Evolutionary conservation across 345 rosid genomes (phyloP).

Genomic region (Salix dunnii): DNA sequence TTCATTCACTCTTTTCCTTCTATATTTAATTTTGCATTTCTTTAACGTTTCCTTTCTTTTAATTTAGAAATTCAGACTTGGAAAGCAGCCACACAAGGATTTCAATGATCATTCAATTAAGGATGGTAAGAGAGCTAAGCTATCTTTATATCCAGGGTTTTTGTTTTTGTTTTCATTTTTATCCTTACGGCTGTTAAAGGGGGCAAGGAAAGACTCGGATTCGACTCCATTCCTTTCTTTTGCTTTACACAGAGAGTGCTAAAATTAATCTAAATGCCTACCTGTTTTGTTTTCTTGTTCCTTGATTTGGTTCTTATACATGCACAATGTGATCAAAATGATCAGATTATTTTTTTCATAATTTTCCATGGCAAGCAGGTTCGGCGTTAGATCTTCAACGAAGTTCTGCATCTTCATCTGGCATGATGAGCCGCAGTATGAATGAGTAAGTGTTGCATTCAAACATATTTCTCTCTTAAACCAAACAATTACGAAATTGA

Average conservation of each 20-base stretch:
- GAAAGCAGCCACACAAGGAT: constrained; percentile 99
- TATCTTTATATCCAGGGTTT: constrained; percentile 27
- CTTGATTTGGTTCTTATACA: not conserved
- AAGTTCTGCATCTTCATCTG: constrained; percentile 80
- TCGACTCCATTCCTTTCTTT: not conserved
- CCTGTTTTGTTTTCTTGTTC: not conserved
- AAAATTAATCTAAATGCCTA: not conserved
- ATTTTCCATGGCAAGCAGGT: constrained; percentile 31
- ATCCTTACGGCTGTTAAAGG: not conserved
- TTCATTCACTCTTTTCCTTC: constrained; percentile 9
- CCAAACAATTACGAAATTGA: not conserved
- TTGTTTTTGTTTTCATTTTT: not conserved
- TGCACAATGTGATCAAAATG: not conserved
- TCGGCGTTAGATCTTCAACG: constrained; percentile 84
- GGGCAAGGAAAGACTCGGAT: not conserved
- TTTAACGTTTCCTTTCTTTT: constrained; percentile 9
- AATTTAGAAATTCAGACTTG: constrained; percentile 87
- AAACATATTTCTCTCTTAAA: not conserved
- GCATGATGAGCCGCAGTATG: constrained; percentile 86
- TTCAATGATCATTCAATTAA: constrained; percentile 89
- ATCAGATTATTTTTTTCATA: not conserved
- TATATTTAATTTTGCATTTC: constrained; percentile 7
- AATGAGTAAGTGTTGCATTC: constrained; percentile 59
- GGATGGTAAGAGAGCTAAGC: constrained; percentile 64
- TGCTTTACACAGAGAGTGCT: not conserved